These are phyloP conservation scores for Oropetium thomaeum DNA, from an alignment of 176 grass and related monocot genomes.

Conservation along the genomic window DNA sequence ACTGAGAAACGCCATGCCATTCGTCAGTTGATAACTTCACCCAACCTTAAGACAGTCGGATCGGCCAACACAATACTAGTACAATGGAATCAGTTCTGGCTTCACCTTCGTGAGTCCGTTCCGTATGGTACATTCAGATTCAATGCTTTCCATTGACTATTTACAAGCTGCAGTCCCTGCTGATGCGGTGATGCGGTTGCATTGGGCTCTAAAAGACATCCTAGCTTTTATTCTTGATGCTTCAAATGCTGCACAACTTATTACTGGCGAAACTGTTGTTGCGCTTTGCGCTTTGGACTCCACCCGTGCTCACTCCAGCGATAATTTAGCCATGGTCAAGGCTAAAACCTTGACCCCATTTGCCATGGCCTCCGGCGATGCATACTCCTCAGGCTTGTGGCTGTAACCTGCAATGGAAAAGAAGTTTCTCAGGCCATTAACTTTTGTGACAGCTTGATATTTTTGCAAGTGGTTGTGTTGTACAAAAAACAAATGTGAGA, in stretches of 20 bases:
- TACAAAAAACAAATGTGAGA: not conserved
- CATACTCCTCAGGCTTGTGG: constrained; percentile 92
- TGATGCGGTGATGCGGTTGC: not conserved
- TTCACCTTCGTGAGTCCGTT: not conserved
- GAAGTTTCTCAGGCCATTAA: not conserved
- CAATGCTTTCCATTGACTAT: not conserved
- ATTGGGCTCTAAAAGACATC: not conserved
- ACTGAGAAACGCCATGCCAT: not conserved
- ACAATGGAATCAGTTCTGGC: not conserved
- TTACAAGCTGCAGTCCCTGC: not conserved
- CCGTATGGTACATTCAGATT: not conserved
- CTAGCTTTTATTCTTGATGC: not conserved
- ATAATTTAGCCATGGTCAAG: constrained; percentile 78
- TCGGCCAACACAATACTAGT: not conserved
- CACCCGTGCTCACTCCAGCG: constrained; percentile 37
- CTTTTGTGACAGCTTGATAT: not conserved
- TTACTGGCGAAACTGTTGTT: not conserved
- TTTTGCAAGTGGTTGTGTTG: not conserved
- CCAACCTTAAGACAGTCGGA: not conserved
- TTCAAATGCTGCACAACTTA: not conserved
- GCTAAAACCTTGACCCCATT: constrained; percentile 88
- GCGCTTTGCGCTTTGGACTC: not conserved
- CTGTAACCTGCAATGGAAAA: constrained; percentile 65
- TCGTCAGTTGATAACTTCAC: not conserved
- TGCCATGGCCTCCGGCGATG: constrained; percentile 62